Evolutionary conservation across 768 basidiomycete species (phyloP).

Genomic region (Lentinula aciculospora): DNA sequence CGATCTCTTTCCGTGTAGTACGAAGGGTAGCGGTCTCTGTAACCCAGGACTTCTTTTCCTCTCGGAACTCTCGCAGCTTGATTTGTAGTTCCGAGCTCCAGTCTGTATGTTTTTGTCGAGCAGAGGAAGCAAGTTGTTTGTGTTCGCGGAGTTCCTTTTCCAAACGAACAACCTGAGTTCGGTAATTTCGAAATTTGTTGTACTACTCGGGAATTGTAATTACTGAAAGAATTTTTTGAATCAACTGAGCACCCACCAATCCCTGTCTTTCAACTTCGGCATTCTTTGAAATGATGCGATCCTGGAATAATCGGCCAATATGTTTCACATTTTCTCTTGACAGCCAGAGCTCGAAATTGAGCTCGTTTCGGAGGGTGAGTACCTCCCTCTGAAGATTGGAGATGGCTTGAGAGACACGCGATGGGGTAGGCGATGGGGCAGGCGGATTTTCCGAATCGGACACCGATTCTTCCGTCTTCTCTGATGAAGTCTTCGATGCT

Average conservation of each 20-base stretch:
- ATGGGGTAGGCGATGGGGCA: slow-evolving; percentile 24
- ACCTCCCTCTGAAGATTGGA: slow-evolving; percentile 71
- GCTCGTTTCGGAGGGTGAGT: slow-evolving; percentile 68
- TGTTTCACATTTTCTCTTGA: slow-evolving; percentile 78
- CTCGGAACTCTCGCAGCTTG: slow-evolving; percentile 66
- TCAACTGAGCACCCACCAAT: slow-evolving; percentile 42
- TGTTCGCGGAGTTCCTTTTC: slow-evolving; percentile 69
- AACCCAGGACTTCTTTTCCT: slow-evolving; percentile 77
- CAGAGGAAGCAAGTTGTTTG: slow-evolving; percentile 63
- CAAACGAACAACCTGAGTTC: slow-evolving; percentile 57
- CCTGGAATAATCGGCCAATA: slow-evolving; percentile 74
- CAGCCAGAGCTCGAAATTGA: slow-evolving; percentile 83
- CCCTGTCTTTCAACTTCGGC: slow-evolving; percentile 82
- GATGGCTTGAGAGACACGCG: slow-evolving; percentile 59
- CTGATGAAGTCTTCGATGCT: slow-evolving; percentile 13
- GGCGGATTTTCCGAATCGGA: slow-evolving; percentile 18
- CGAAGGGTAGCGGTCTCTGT: slow-evolving; percentile 64
- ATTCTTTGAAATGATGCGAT: slow-evolving; percentile 63
- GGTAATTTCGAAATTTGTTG: slow-evolving; percentile 77
- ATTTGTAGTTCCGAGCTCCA: slow-evolving; percentile 82
- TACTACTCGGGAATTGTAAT: slow-evolving; percentile 38
- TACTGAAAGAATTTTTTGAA: neutral
- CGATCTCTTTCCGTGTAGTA: slow-evolving; percentile 63
- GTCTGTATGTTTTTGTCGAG: slow-evolving; percentile 75
- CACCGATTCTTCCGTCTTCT: slow-evolving; percentile 6